phyloP scores from a whole-genome alignment of 768 basidiomycete species.

The Suillus occidentalis region DNA sequence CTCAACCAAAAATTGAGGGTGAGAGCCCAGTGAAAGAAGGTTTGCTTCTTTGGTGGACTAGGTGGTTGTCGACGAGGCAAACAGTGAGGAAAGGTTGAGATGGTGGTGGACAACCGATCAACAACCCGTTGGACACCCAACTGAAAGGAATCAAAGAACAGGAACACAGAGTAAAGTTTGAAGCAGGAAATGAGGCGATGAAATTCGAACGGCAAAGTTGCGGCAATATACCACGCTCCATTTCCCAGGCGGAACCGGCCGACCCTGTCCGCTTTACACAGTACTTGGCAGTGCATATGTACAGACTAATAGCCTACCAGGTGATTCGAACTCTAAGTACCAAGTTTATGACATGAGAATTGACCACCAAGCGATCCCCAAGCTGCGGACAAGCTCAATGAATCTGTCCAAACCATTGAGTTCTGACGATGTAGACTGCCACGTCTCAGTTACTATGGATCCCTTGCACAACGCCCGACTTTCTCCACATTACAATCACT shows the following conservation, averaged over 20 bases:
- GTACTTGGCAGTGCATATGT: not conserved
- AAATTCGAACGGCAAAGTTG: not conserved
- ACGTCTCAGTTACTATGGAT: not conserved
- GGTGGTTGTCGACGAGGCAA: not conserved
- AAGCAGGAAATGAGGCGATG: conserved; percentile 7
- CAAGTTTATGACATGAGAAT: not conserved
- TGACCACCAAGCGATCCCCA: not conserved
- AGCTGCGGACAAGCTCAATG: not conserved
- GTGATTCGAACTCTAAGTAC: too few relatives aligned
- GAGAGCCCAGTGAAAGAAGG: conserved; percentile 1
- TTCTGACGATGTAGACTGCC: not conserved
- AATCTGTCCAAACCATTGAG: not conserved
- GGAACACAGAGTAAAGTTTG: not conserved
- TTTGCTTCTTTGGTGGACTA: not conserved
- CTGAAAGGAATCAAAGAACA: not conserved
- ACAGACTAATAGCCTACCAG: too few relatives aligned
- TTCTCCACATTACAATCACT: not conserved
- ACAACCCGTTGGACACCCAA: not conserved
- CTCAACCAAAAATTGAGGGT: conserved; percentile 3
- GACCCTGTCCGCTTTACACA: not conserved
- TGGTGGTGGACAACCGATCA: not conserved
- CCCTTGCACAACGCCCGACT: not conserved
- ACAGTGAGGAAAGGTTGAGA: not conserved
- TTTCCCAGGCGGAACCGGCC: conserved; percentile 1
- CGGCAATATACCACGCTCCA: not conserved